Base-by-base conservation (phyloP, 106 monocot genomes). In the Dactylorhiza incarnata region DNA sequence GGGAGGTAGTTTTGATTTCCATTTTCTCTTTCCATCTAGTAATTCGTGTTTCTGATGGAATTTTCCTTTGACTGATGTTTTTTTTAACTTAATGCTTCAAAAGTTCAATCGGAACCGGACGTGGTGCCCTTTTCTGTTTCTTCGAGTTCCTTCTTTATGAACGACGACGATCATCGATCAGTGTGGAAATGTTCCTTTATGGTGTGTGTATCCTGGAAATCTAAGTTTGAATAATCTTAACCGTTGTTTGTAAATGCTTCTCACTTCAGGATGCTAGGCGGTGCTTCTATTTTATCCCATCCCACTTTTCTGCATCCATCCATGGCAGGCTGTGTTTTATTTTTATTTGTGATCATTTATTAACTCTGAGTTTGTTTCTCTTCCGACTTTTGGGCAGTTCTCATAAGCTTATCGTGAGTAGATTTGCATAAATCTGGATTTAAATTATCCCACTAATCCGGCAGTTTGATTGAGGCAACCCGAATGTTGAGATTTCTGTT, bases 61-160 rank as follows among this genome's bases (percentile, higher is more conserved):
- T 24, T 44, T 17, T 71, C 49, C 48, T 72, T 72, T 48, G 44
- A 49, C 72, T 72, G 45, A 69, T 26, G n/a, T 77, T 62, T 12
- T 48, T 9, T 51, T 77, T 68, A 50, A 19, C 49, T 77, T n/a
- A 77, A 61, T 66, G 49, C 66, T 65, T 2, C 9, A 48, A 10
- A 43, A 48, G 22, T 20, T 69, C 15, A 69, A 45, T 69, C 45
- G 69, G 65, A 65, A 29, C 26, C 26, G 65, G 8, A 11, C 25
- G 25, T 65, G 26, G 11, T 26, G 65, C 65, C 7, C 45, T 69
- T 15, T 45, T 4, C 51, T 45, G 12, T 68, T 68, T 68, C 13
- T 67, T 71, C 6, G 13, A 48, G 65, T 45, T 13, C 8, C 16
- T 10, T 61, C 74, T 65, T 23, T 22, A 62, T 67, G 68, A 45